Evolutionary conservation across 768 basidiomycete species (phyloP).

Genomic region (Fomitopsis serialis): DNA sequence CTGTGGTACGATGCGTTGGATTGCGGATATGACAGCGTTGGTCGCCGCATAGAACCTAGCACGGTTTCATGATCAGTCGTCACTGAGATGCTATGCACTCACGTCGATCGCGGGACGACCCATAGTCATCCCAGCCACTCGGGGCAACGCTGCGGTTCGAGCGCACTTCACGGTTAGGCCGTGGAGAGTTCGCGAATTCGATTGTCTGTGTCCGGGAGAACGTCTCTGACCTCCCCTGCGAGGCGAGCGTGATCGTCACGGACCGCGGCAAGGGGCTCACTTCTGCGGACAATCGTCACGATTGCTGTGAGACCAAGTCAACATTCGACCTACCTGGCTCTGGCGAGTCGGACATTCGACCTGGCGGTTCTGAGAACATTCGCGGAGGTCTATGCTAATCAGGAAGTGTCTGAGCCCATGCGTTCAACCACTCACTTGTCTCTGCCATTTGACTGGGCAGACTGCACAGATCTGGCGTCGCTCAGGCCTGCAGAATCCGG

Average conservation of each 20-base stretch:
- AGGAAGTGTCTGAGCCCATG: not conserved
- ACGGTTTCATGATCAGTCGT: not conserved
- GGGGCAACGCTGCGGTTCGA: not conserved
- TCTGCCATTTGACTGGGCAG: not conserved
- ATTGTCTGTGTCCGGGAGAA: conserved; percentile 41
- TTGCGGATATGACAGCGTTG: conserved; percentile 10
- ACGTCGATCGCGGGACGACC: conserved; percentile 17
- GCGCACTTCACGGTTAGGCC: conserved; percentile 4
- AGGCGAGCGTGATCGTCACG: not conserved
- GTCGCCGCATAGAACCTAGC: conserved; percentile 8
- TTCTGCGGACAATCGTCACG: not conserved
- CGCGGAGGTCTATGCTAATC: not conserved
- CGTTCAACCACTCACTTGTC: not conserved
- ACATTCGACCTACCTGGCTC: not conserved
- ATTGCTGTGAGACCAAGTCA: not conserved
- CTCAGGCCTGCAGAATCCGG: not conserved
- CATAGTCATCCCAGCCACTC: not conserved
- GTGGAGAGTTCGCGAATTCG: conserved; percentile 43
- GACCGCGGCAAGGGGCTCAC: not conserved
- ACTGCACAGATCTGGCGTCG: not conserved
- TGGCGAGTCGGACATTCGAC: not conserved
- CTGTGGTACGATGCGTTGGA: conserved; percentile 9
- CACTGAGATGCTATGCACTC: not conserved
- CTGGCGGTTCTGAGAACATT: not conserved
- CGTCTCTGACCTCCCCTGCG: not conserved